Base-by-base conservation (phyloP, 2,329 filamentous ascomycete species). In the Aureobasidium sp. region DNA sequence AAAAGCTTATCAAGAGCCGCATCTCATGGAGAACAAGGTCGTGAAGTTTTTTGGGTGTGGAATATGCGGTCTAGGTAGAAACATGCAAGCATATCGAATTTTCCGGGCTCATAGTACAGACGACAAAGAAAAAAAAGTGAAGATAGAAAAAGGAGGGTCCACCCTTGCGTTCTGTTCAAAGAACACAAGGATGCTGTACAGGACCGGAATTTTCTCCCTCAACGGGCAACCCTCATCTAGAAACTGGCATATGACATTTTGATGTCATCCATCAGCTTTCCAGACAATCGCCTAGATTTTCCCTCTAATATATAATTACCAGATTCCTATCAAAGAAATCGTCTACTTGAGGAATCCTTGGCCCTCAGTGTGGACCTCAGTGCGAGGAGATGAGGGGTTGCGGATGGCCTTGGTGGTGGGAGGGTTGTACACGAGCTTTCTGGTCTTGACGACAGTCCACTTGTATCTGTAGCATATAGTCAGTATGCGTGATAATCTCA, bases 391-490 rank as follows among this genome's bases (percentile, higher is more conserved):
- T 39, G 62, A 65, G 12, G 56, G 62, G 47, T 65, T 63, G 37
- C 39, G 32, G 50, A 46, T 27, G 17, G 60, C 61, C 37, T 57
- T 60, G 46, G 41, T 58, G 61, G 47, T 41, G 34, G 91, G 91
- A 66, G 91, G 90, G 75, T 87, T 89, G 80, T 96, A 96, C 70
- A 86, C 82, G 70, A 97, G 81, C 87, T 97, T 96, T 74, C 94
- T 88, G 71, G 91, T 89, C 88, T 99, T 99, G 77, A 99, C 81
- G 72, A 89, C 87, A 64, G 91, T 84, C 94, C 94, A 99, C 87
- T 97, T 99, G 87, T 99, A 99, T 71, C 79, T 81, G 65, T 62
- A 32, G 23, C 27, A 20, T 32, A 61, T 12, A 65, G 70, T 77
- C 65, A 76, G 71, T 66, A 56, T 65, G 20, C 39, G 44, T 60